Evolutionary conservation across 1,284 basidiomycete species (phyloP), one percentile per base, ranked within the genome.

Genomic region (Pyrrhoderma lamaoense): DNA sequence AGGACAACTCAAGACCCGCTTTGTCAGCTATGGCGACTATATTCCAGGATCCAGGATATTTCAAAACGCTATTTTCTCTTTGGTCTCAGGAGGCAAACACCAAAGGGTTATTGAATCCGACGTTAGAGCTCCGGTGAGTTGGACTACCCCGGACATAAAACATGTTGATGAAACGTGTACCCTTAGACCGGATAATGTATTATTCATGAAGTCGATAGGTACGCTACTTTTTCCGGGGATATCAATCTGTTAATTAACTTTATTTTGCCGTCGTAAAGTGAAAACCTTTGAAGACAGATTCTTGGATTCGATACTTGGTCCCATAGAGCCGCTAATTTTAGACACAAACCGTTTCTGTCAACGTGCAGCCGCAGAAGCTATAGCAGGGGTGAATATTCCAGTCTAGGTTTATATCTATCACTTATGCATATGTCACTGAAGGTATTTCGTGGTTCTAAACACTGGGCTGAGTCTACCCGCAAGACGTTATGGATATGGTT

Each of bases 331-430:
- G 7, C 63, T 88, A 39, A 66, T 89, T 44, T 72, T 71, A 31
- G 85, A 85, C 54, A 61, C 76, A 36, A 90, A 97, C 64, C 88
- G 92, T 52, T 95, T 92, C 72, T 90, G 92, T 67, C 93, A 95
- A 63, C 80, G 94, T 27, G 92, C 92, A 19, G 86, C 87, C 5
- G 90, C 87, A 47, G 95, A 99, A 71, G 70, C 96, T 27, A 65
- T 97, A 35, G 77, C 81, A 42, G 94, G 93, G 40, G 48, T 49
- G 36, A 16, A n/a, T n/a, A n/a, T n/a, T n/a, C n/a, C n/a, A n/a
- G n/a, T n/a, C n/a, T n/a, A n/a, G 48, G 21, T 7, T 5, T 22
- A 42, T 62, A 89, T 45, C 64, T 87, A 47, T 75, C 82, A 58
- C 83, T 83, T 83, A 61, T 53, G 64, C 49, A 34, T 22, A 18